Evolutionary conservation across 805 yeast genomes (phyloP).

Genomic region (Pichia occidentalis): DNA sequence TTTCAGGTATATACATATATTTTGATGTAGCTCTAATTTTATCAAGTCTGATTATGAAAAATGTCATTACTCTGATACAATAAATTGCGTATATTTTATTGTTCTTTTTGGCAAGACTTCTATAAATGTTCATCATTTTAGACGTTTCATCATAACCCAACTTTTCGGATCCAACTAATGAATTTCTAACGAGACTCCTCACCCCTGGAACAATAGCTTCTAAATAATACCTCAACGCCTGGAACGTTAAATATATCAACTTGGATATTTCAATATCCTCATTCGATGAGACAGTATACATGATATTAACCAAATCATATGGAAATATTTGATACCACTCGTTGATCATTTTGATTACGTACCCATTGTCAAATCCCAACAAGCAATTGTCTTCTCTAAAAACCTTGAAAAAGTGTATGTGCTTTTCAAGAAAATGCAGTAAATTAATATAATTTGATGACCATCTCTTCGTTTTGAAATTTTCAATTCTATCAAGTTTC

Average conservation of each 20-base stretch:
- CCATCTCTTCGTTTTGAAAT: no score
- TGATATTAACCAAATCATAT: conserved; percentile 3
- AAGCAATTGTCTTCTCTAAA: not conserved
- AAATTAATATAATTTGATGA: not conserved
- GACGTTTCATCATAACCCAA: not conserved
- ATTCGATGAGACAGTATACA: not conserved
- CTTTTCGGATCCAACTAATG: conserved; percentile 1
- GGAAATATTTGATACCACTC: conserved; percentile 10
- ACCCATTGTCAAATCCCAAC: conserved; percentile 5
- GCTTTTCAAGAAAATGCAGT: not conserved
- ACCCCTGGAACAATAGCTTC: conserved; percentile 5
- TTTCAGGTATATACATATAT: conserved; percentile 2
- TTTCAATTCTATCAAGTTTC: no score
- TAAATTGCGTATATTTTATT: conserved; percentile 5
- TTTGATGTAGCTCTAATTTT: not conserved
- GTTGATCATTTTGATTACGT: conserved; percentile 1
- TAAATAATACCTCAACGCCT: conserved; percentile 2
- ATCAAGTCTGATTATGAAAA: not conserved
- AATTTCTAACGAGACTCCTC: conserved; percentile 3
- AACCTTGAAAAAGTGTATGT: not conserved
- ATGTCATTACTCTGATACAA: conserved; percentile 1
- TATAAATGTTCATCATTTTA: not conserved
- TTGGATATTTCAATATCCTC: not conserved
- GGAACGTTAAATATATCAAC: not conserved
- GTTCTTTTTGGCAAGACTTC: not conserved